Evolutionary conservation across 805 yeast species (phyloP), one percentile per base, ranked within the genome.

Genomic region (Torulaspora quercuum): DNA sequence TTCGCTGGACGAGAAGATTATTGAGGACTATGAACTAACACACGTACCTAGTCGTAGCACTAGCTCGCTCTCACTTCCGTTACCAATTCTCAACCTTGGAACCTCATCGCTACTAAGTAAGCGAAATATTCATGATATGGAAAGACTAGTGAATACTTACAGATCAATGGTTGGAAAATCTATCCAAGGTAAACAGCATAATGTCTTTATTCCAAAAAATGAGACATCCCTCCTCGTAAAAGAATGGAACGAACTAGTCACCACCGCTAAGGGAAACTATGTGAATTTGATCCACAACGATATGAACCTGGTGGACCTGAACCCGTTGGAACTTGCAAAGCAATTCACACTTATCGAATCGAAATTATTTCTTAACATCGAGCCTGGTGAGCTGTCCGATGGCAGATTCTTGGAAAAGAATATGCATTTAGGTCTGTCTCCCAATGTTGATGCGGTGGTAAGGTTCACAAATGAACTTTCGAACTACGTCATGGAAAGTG

Each of bases 321-420:
- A 81, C 55, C 80, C 87, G 0, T 64, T 82, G 48, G 92, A 83
- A 49, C 65, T 82, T 15, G 89, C 92, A 2, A 83, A 82, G 52
- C 92, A 83, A 47, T 63, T 84, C 30, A 82, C 92, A 0, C 61
- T 82, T 12, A 73, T 84, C 43, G 95, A 84, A 54, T 76, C 83
- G 2, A 70, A 69, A 26, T 69, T 84, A 31, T 83, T 79, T 58
- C 67, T 84, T 42, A 61, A 73, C 1, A 76, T 84, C 36, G 72
- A 71, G 49, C 75, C 82, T 2, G 78, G 73, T 29, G 94, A 84
- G 52, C 63, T 84, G 34, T 59, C 82, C 37, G 77, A 80, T 52
- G 79, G 74, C 35, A 81, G 78, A 50, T 80, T 72, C 54, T 68
- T 81, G 2, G 68, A 78, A 9, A 76, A 77, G 46, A 75, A 78